Base-by-base conservation (phyloP, 805 yeast species). In the Saccharomycopsis sp. region DNA sequence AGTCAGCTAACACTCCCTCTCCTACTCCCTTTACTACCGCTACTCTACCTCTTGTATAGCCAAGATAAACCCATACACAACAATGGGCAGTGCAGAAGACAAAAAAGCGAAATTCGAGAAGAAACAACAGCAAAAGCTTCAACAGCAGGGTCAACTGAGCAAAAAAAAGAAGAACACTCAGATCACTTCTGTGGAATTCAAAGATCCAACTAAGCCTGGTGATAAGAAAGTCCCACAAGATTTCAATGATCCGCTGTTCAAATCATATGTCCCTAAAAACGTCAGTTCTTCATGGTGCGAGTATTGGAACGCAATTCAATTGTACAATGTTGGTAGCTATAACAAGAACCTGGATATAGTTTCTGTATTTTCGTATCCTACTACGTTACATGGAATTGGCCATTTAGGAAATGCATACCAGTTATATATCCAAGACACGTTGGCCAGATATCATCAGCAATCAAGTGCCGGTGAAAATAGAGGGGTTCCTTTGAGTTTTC, bases 371-470 rank as follows among this genome's bases (percentile, higher is more conserved):
- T 94, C 96, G 14, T 98, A 98, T 50, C 99, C 99, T 61, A 97
- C 97, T 69, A 94, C 94, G 72, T 96, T 94, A 64, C 94, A 98
- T 54, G 98, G 99, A 75, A 97, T 97, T 50, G 80, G 93, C 66
- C 99, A 94, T 74, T 93, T 94, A 72, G 99, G 99, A 65, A 98
- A 94, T 73, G 98, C 97, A 29, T 80, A 93, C 71, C 93, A 98
- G n/a, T 88, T 90, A 61, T 78, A 98, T 38, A 86, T 94, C 69
- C 98, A 93, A 77, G 99, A 94, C 72, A 74, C 97, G 20, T 81
- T 94, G 69, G 86, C 91, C 64, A 85, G 99, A 74, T 93, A 83
- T 78, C 83, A 94, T 79, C 87, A 97, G 77, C 93, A 94, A 98
- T 85, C 85, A 73, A 97, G 97, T 58, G 87, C n/a, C n/a, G n/a